These are phyloP conservation scores for Lactarius indigo DNA, from an alignment of 768 basidiomycete species.

Conservation along the genomic window DNA sequence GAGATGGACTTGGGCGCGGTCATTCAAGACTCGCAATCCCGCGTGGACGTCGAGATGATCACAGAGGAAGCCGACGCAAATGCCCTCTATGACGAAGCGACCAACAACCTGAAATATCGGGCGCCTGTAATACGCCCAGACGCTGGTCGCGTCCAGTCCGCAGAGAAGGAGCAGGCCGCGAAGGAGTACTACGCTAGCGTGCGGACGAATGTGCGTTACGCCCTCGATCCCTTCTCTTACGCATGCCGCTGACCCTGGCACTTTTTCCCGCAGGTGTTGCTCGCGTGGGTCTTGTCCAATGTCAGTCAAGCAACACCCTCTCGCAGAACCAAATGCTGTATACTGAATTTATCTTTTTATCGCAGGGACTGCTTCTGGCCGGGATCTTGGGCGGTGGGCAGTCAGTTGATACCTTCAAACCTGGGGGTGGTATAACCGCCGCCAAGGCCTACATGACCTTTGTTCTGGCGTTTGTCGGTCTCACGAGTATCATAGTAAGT, in stretches of 20 bases:
- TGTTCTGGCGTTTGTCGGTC: conserved; percentile 76
- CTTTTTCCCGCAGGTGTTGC: conserved; percentile 46
- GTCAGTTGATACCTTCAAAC: conserved; percentile 57
- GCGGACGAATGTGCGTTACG: conserved; percentile 62
- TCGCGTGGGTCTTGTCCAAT: conserved; percentile 83
- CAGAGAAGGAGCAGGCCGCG: conserved; percentile 69
- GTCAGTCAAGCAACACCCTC: conserved; percentile 38
- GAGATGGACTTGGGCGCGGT: conserved; percentile 82
- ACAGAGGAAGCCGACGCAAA: conserved; percentile 80
- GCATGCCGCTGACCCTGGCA: not conserved
- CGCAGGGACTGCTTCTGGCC: conserved; percentile 64
- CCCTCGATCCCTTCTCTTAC: no score
- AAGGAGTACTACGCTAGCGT: conserved; percentile 88
- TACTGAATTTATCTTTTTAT: not conserved
- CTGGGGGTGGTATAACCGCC: conserved; percentile 44
- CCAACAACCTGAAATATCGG: conserved; percentile 63
- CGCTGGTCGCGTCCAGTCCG: conserved; percentile 36
- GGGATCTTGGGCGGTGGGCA: conserved; percentile 63
- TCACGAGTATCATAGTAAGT: conserved; percentile 62
- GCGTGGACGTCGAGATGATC: conserved; percentile 85
- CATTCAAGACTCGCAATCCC: conserved; percentile 71
- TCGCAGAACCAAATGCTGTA: not conserved
- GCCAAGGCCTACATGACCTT: conserved; percentile 77
- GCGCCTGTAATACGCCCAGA: conserved; percentile 38
- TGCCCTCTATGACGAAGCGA: conserved; percentile 78